A percentile compares a stretch with the other conserved stretches of the same genome.
Evolutionary conservation across 2,329 filamentous ascomycete genomes (phyloP).

Genomic region (Leptodontidium sp.): DNA sequence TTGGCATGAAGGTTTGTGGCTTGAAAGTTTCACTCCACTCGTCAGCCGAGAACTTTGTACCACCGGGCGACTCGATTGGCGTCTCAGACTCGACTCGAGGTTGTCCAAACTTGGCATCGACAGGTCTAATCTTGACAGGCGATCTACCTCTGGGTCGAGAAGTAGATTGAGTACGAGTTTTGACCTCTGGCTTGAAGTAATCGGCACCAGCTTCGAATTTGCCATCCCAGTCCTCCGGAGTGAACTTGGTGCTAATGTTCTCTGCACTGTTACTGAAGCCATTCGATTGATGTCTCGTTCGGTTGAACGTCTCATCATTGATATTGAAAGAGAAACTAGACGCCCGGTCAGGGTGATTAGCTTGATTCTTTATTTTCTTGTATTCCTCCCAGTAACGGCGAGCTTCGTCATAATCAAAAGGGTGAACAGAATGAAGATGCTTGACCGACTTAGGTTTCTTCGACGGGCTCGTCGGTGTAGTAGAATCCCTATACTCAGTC

Average conservation of each 20-base stretch:
- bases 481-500: slow-evolving; percentile 28
- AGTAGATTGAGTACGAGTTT: slow-evolving; percentile 40
- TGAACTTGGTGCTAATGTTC: slow-evolving; percentile 69
- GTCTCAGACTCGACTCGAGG: slow-evolving; percentile 33
- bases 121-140: slow-evolving; percentile 42
- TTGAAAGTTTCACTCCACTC: slow-evolving; percentile 46
- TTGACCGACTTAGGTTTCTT: slow-evolving; percentile 35
- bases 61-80: slow-evolving; percentile 41
- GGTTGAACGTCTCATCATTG: slow-evolving; percentile 53
- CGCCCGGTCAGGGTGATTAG: slow-evolving; percentile 48
- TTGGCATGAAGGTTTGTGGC: slow-evolving; percentile 45
- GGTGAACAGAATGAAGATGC: slow-evolving; percentile 30
- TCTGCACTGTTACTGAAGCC: slow-evolving; percentile 63
- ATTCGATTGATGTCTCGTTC: slow-evolving; percentile 49
- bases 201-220: slow-evolving; percentile 46
- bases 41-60: slow-evolving; percentile 44
- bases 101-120: slow-evolving; percentile 32
- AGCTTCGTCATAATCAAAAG: slow-evolving; percentile 28
- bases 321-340: slow-evolving; percentile 61
- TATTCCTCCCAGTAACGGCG: slow-evolving; percentile 18
- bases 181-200: slow-evolving; percentile 43
- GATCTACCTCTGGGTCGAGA: slow-evolving; percentile 43
- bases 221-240: slow-evolving; percentile 55
- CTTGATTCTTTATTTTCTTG: slow-evolving; percentile 20
- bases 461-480: slow-evolving; percentile 29